Evolutionary conservation across 73 alveolate genomes (phyloP).

Genomic region (Stentor roeselii): DNA sequence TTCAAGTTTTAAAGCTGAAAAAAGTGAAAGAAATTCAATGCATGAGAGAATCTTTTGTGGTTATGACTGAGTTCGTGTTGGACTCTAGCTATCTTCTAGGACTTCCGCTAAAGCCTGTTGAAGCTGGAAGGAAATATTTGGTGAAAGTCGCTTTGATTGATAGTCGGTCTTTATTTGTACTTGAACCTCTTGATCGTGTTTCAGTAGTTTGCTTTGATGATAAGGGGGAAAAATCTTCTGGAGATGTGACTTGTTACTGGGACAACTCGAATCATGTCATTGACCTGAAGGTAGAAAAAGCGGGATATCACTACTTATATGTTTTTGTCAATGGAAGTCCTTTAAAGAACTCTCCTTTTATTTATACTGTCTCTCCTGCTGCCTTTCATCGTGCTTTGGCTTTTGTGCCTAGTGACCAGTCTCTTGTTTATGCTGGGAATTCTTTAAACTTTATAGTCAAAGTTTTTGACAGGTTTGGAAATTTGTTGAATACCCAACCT

Average conservation of each 20-base stretch:
- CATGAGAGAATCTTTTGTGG: background rate
- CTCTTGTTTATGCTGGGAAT: constrained; percentile 4
- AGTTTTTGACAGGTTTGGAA: background rate
- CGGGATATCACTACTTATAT: constrained; percentile 12
- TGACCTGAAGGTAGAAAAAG: background rate
- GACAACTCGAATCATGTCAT: background rate
- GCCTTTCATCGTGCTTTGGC: background rate
- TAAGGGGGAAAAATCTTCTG: background rate
- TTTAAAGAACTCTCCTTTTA: background rate
- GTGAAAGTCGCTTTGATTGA: background rate
- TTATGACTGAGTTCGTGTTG: background rate
- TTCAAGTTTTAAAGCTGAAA: background rate
- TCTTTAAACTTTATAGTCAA: background rate
- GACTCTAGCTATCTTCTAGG: background rate
- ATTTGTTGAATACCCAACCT: background rate
- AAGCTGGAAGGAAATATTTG: background rate
- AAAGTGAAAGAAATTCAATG: constrained; percentile 11
- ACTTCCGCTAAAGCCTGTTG: background rate
- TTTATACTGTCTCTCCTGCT: background rate
- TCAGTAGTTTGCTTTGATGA: background rate
- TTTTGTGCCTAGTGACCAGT: background rate
- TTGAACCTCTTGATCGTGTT: background rate
- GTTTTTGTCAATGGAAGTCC: background rate
- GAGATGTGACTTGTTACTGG: background rate
- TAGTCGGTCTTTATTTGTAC: background rate